A percentile compares a stretch with the other conserved stretches of the same genome.
phyloP scores from a whole-genome alignment of 768 basidiomycete genomes.

The Porphyrellus cyaneotinctus region DNA sequence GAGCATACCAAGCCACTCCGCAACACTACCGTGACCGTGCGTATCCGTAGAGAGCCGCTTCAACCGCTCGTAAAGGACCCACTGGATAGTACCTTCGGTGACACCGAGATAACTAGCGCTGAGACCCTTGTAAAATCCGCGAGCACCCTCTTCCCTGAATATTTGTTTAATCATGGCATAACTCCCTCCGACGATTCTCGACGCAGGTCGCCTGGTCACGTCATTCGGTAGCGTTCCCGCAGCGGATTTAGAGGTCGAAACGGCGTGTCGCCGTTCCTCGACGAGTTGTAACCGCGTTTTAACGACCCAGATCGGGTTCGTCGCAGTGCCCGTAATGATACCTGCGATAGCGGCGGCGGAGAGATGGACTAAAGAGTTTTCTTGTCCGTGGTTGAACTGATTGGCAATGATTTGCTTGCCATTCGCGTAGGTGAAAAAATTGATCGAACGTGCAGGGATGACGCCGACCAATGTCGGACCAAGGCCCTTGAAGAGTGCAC shows the following conservation, averaged over 20 bases:
- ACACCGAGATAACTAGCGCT: constrained; percentile 95
- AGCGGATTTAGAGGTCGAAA: not conserved
- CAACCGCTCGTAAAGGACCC: constrained; percentile 92
- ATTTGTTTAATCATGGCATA: constrained; percentile 68
- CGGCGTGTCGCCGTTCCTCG: constrained; percentile 25
- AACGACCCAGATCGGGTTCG: constrained; percentile 99
- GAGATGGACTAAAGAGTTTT: constrained; percentile 86
- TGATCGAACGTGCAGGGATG: constrained; percentile 93
- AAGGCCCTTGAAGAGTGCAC: constrained; percentile 90
- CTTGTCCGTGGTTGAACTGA: constrained; percentile 66
- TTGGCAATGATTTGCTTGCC: constrained; percentile 89
- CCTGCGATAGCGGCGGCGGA: constrained; percentile 83
- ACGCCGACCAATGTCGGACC: constrained; percentile 94
- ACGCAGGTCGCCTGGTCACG: constrained; percentile 6
- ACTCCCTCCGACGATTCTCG: constrained; percentile 47
- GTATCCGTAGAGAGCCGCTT: constrained; percentile 60
- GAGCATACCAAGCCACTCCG: constrained; percentile 78
- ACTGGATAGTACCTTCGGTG: constrained; percentile 94
- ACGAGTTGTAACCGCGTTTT: constrained; percentile 91
- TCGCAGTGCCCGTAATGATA: constrained; percentile 80
- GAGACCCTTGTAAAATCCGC: constrained; percentile 92
- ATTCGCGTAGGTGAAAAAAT: constrained; percentile 97
- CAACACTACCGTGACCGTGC: constrained; percentile 52
- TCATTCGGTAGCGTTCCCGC: not conserved
- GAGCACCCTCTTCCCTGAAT: constrained; percentile 71